Evolutionary conservation across 495 filamentous ascomycete species (phyloP), one percentile per base, ranked within the genome.

Genomic region (Achaetomiella virescens): DNA sequence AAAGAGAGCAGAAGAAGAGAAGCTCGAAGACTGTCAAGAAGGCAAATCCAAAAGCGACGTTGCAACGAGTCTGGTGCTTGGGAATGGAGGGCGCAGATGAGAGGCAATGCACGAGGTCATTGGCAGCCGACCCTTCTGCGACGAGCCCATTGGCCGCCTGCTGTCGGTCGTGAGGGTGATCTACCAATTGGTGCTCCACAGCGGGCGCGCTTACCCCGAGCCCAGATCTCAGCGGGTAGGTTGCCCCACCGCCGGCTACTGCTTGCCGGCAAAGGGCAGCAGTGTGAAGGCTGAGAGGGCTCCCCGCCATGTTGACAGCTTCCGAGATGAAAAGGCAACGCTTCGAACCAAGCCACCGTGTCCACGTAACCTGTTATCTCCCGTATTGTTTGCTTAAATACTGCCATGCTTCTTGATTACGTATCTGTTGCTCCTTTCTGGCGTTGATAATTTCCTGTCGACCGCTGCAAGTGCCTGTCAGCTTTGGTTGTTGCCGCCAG

Each of bases 61-160:
- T 31, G 27, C 27, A 31, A 9, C 27, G 5, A 31, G 51, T 7
- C 20, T 45, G 50, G 37, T n/a, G 40, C 25, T 25, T 43, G 25
- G 40, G 10, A 15, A 42, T n/a, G 2, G 20, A 40, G 43, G 51
- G 51, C 51, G 51, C 51, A 44, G 49, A 42, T 14, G 37, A 36
- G 29, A 27, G 55, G 47, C 36, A 33, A 43, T 49, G 45, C 57
- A 49, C 40, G 55, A 27, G 47, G 55, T 35, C 37, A 21, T 27
- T n/a, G 7, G 24, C 44, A 47, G 55, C 41, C 31, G 50, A 59
- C 45, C 22, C 22, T 37, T 20, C 38, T 51, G 21, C 15, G 6
- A 10, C 17, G 17, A 15, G 29, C 17, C 40, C 18, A 54, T 59
- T 54, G 57, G 57, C 31, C 45, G 21, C 25, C 24, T 12, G 22